Evolutionary conservation across 116 monocot genomes (phyloP).

Genomic region (Zostera marina): DNA sequence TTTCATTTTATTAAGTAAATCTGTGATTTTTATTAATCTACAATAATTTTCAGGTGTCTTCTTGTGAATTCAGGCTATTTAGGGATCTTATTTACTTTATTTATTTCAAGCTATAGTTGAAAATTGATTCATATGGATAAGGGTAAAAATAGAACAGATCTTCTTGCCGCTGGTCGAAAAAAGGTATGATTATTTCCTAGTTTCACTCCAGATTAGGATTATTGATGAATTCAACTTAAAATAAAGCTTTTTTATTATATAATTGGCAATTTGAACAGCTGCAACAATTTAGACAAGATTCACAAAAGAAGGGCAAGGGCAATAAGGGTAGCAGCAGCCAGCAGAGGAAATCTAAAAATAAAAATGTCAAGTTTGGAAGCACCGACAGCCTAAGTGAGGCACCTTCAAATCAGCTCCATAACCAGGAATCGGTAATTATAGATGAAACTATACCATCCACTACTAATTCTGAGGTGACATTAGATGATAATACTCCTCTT

Average conservation of each 20-base stretch:
- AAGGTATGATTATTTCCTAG: conserved; percentile 29
- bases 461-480: conserved; percentile 2
- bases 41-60: background rate
- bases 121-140: conserved; percentile 38
- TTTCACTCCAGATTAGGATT: background rate
- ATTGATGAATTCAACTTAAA: background rate
- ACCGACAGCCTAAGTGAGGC: conserved; percentile 11
- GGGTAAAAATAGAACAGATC: conserved; percentile 59
- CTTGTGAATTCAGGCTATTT: background rate
- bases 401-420: background rate
- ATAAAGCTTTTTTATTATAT: background rate
- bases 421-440: background rate
- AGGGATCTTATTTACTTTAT: background rate
- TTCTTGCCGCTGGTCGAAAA: conserved; percentile 79
- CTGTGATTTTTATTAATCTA: no score
- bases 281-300: conserved; percentile 78
- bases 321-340: conserved; percentile 32
- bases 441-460: background rate
- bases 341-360: conserved; percentile 32
- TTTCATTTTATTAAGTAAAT: no score
- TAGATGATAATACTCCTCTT: conserved; percentile 1
- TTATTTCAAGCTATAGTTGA: background rate
- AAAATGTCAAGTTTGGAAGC: conserved; percentile 11
- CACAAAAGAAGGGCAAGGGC: conserved; percentile 90
- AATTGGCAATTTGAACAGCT: conserved; percentile 27